Base-by-base conservation (phyloP, 805 yeast species). In the Sugiyamaella smithiae region DNA sequence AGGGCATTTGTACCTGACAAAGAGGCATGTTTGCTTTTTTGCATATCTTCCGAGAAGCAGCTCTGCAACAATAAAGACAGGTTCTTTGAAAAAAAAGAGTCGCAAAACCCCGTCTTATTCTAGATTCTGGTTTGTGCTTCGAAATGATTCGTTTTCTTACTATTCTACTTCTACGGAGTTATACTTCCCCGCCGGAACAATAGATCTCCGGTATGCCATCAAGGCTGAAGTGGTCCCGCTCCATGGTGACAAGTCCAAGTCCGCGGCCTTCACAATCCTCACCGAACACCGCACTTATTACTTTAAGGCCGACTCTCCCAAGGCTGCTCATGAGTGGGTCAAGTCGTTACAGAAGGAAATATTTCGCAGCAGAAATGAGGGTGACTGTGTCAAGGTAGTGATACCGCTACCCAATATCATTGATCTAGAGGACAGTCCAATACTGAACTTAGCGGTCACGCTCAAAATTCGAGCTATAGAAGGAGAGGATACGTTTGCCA, bases 301-400 rank as follows among this genome's bases (percentile, higher is more conserved):
- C 35, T 85, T 90, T 57, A 75, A 77, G 53, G 85, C 95, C 1
- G 97, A 90, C 59, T 81, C 84, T 20, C 67, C 77, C 12, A 80
- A 74, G 52, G 69, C 83, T 5, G 97, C 97, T 0, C 74, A 85
- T 50, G 77, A 82, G 14, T 91, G 98, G 98, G 82, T 79, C 40
- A 81, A 82, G 45, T 68, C 76, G 7, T 66, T 91, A 38, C 86
- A 85, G 55, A 88, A 85, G 58, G 83, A 84, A 46, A 80, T 88
- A 1, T 91, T 91, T 66, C 74, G 89, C 1, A 75, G 84, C 35
- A 74, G 85, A 46, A 85, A 87, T 63, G 71, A 75, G 20, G 83
- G 82, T 11, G 83, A 83, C 56, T 82, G 83, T 51, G 93, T 88
- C 11, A 77, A 85, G 17, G 71, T 90, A 16, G 85, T 85, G 57